A percentile compares a stretch with the other conserved stretches of the same genome.
phyloP scores from a whole-genome alignment of 2,329 filamentous ascomycete species.

The Arthrobotrys sphaeroides region DNA sequence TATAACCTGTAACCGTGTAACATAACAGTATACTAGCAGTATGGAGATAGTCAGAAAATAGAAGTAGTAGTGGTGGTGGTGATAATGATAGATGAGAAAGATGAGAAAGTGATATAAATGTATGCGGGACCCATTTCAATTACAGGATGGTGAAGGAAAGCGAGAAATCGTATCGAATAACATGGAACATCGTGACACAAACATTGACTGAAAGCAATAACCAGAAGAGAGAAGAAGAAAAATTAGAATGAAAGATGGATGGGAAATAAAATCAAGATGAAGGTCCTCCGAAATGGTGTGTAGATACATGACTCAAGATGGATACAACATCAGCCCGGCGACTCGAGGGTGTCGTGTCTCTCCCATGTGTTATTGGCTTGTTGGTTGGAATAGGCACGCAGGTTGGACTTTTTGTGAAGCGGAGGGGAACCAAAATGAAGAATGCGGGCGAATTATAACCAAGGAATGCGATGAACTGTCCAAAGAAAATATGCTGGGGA shows the following conservation, averaged over 20 bases:
- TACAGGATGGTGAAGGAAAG: slow-evolving; percentile 29
- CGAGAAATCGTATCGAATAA: neutral
- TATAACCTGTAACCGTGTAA: neutral
- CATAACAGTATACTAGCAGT: neutral
- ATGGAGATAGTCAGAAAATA: neutral
- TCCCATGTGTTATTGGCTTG: slow-evolving; percentile 24
- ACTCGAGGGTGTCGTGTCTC: slow-evolving; percentile 15
- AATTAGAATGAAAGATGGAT: neutral
- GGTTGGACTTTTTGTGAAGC: slow-evolving; percentile 12
- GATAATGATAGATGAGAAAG: neutral
- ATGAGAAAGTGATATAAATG: slow-evolving; percentile 15
- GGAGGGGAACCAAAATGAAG: neutral
- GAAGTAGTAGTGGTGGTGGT: neutral
- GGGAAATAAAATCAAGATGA: neutral
- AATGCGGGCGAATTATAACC: slow-evolving; percentile 12
- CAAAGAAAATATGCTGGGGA: slow-evolving; percentile 11
- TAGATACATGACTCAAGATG: neutral
- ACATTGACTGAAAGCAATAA: too few species aligned
- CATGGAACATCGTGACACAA: slow-evolving; percentile 12
- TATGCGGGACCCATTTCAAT: slow-evolving; percentile 19
- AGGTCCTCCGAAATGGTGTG: neutral
- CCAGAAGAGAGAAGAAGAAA: neutral
- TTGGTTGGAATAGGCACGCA: neutral
- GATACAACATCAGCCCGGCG: slow-evolving; percentile 4
- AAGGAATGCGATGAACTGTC: slow-evolving; percentile 24